Conservation (phyloP, 768 basidiomycete species). For the Rhizopogon roseolus region DNA sequence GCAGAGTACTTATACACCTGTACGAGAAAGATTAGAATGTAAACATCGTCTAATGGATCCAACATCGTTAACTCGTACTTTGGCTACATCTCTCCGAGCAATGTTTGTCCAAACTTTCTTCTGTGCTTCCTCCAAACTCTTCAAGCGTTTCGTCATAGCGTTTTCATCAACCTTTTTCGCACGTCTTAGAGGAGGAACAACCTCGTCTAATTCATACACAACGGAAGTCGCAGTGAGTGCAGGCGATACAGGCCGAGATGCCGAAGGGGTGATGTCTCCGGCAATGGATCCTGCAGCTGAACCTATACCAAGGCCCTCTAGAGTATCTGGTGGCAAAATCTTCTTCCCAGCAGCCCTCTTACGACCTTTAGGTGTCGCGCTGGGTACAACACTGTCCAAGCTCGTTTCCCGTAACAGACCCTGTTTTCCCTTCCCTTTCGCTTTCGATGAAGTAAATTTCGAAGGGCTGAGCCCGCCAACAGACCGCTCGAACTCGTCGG, state of each 20-base stretch:
- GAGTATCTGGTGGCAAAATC: slow-evolving; percentile 43
- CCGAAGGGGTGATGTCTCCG: slow-evolving; percentile 66
- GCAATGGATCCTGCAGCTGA: slow-evolving; percentile 47
- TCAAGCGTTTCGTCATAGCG: slow-evolving; percentile 69
- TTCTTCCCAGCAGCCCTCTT: slow-evolving; percentile 61
- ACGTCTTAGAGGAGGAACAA: slow-evolving; percentile 64
- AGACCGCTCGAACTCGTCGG: slow-evolving; percentile 47
- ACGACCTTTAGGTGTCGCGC: slow-evolving; percentile 42
- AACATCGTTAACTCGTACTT: slow-evolving; percentile 39
- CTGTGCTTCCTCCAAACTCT: slow-evolving; percentile 77
- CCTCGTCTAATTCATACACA: slow-evolving; percentile 69
- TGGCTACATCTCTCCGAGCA: slow-evolving; percentile 77
- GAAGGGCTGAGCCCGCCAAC: slow-evolving; percentile 34
- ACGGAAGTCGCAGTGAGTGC: slow-evolving; percentile 47
- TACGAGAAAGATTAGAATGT: slow-evolving; percentile 2
- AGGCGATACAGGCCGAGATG: slow-evolving; percentile 71
- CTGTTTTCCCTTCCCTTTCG: slow-evolving; percentile 52
- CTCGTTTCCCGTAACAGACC: slow-evolving; percentile 47
- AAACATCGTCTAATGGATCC: neutral
- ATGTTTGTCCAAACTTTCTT: slow-evolving; percentile 89
- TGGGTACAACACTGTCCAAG: slow-evolving; percentile 46
- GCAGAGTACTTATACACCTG: slow-evolving; percentile 81
- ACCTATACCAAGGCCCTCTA: slow-evolving; percentile 43
- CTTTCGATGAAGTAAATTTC: slow-evolving; percentile 27
- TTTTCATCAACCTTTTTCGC: slow-evolving; percentile 75